Base-by-base conservation (phyloP, 2,329 filamentous ascomycete genomes). In the Chaetomium olivaceum region DNA sequence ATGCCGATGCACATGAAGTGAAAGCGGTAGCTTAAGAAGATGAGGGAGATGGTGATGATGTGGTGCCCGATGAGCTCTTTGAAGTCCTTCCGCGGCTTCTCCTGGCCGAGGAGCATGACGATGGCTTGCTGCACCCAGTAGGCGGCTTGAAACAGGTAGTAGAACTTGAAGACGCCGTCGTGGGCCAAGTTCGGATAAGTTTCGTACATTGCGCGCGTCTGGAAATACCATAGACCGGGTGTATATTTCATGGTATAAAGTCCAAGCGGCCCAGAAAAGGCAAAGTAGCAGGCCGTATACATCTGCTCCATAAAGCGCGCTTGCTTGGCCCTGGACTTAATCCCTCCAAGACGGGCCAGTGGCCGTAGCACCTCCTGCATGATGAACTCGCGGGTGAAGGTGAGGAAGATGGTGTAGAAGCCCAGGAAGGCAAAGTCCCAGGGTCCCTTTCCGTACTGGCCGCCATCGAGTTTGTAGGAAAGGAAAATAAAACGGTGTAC, bases 1-100 rank as follows among this genome's bases (percentile, higher is more conserved):
- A 97, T 80, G 33, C 93, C 93, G 76, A 98, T 96, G 79, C 96
- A 93, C n/a, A 92, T 95, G 78, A 97, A 98, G 79, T 98, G 93
- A 82, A 97, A 98, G 66, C 92, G 88, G 80, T 97, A 98, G 80
- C 91, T 95, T 74, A 94, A 80, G 64, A 80, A 89, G 71, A 98
- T 97, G 72, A 98, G 84, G n/a, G 88, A 81, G 66, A 98, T 80
- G 23, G 92, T 96, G 76, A 97, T 91, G 72, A 97, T 89, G 77
- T 98, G 93, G 77, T 98, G 93, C 60, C 89, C 87, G 57, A 97
- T 91, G 62, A 97, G 85, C 82, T 97, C 93, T 79, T 91, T 93
- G 80, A 93, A 97, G 78, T 98, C 93, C 81, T 97, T 97, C 67
- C 93, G 83, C 25, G 91, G 93, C 82, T 96, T 95, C 82, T 98